Evolutionary conservation across 805 yeast species (phyloP).

Genomic region (Candida orba): DNA sequence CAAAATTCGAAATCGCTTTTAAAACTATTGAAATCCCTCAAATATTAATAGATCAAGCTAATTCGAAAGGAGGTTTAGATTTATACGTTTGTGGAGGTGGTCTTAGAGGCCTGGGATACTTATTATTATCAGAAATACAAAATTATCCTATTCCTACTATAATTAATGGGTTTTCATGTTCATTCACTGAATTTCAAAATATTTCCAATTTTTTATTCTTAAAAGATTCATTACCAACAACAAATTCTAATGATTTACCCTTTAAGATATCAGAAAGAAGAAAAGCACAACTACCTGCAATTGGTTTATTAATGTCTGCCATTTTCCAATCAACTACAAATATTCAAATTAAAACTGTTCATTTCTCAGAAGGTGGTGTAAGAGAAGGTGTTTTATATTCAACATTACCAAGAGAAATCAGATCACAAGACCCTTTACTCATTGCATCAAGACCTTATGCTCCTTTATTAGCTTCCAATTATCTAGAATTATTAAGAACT

Average conservation of each 20-base stretch:
- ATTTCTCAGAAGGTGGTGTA: slow-evolving; percentile 72
- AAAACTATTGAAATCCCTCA: slow-evolving; percentile 46
- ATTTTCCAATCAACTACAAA: slow-evolving; percentile 40
- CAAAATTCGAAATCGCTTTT: slow-evolving; percentile 43
- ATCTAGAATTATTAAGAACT: slow-evolving; percentile 43
- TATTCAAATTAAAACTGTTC: slow-evolving; percentile 55
- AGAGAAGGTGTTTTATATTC: slow-evolving; percentile 70
- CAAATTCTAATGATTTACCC: background rate
- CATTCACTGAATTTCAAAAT: slow-evolving; percentile 42
- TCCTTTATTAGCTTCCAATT: slow-evolving; percentile 52
- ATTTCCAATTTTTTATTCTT: slow-evolving; percentile 45
- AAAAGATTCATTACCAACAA: slow-evolving; percentile 38
- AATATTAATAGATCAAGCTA: slow-evolving; percentile 42
- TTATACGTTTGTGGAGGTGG: slow-evolving; percentile 72
- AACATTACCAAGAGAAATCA: slow-evolving; percentile 47
- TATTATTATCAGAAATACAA: slow-evolving; percentile 42
- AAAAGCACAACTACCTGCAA: slow-evolving; percentile 62
- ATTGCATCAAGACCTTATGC: slow-evolving; percentile 70
- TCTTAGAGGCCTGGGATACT: slow-evolving; percentile 60
- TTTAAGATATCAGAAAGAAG: slow-evolving; percentile 63
- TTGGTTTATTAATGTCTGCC: slow-evolving; percentile 54
- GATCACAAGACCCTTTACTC: slow-evolving; percentile 60
- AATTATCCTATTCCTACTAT: slow-evolving; percentile 64
- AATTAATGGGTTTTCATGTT: slow-evolving; percentile 60
- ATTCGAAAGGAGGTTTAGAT: slow-evolving; percentile 51